Base-by-base conservation (phyloP, 352 stramenopile species). In the Globisporangium nagaii region DNA sequence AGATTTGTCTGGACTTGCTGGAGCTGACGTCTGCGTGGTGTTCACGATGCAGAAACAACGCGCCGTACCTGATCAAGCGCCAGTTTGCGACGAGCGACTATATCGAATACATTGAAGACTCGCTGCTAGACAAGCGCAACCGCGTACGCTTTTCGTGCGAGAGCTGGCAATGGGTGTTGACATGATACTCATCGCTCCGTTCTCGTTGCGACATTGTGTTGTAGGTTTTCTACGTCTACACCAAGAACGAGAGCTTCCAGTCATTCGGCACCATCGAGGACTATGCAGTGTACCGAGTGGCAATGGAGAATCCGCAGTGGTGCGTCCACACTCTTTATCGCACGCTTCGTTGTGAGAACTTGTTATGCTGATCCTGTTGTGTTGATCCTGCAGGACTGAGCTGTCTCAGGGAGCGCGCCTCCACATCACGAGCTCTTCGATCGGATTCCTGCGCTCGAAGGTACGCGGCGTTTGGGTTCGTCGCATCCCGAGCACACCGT, bases 221-320 rank as follows among this genome's bases (percentile, higher is more conserved):
- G 12, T 39, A 91, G 78, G 50, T 85, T 11, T 87, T 93, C 47
- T 93, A 90, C 53, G 80, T 93, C 17, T 89, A 88, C 46, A 65
- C 85, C 27, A 78, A 71, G 55, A 93, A 93, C 53, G 53, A 79
- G 28, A 88, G 78, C 32, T 90, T 90, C 49, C 70, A 79, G 27
- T 72, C 76, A 11, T 39, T 93, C n/a, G 78, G 79, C 4, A 61
- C 76, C 0, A 73, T 93, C n/a, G 76, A 89, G 63, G 79, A 89
- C 47, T 90, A 77, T 57, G 71, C 71, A 0, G 68, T 88, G 31
- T 90, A 88, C 44, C 66, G 76, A 36, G 41, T 55, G 1, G 59
- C 79, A 2, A 36, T 57, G 3, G 60, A 69, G 17, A 74, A 78
- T 17, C 46, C 55, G 1, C 58, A 76, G 10, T 86, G 74, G 80